Base-by-base conservation (phyloP, 2,329 filamentous ascomycete genomes). In the Aspergillus japonicus region DNA sequence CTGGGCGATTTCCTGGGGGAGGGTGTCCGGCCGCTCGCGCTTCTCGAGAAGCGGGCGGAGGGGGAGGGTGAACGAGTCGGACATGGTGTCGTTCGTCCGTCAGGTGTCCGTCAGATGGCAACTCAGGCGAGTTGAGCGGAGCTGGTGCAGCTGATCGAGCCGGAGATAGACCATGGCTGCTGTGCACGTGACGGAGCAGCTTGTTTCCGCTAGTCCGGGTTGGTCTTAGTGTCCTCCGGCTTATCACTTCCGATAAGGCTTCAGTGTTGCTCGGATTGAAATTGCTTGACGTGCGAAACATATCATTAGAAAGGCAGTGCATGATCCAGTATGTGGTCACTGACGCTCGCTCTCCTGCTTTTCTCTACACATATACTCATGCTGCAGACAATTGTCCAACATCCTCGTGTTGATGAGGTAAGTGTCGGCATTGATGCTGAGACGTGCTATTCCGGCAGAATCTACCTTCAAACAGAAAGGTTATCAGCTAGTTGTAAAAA, bases 1-100 rank as follows among this genome's bases (percentile, higher is more conserved):
- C 66, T 93, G 91, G 59, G 84, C 80, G 66, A 97, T 92, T 66
- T 94, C 89, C 50, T 89, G 84, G 58, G 85, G 81, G n/a, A 97
- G 81, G 50, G 82, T 84, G 71, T 85, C 69, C 80, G 81, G 70
- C 79, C 84, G 77, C 80, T 83, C 69, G 78, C 81, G 58, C 66
- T 69, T 64, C 58, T 73, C 67, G 7, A 64, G 56, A 5, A 69
- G 85, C 47, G 89, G 85, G 59, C 85, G 85, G 60, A 93, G 78
- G 10, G 87, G 84, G 54, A 91, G 83, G 7, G 79, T 77, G 51
- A 82, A 77, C 4, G 75, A 73, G 42, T 75, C 72, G 1, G 77
- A 63, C 72, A 80, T 78, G 48, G 61, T 68, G 47, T 16, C 33
- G 39, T 16, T 19, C 8, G 39, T 44, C 39, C 39, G 39, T 7